phyloP scores from a whole-genome alignment of 2,329 filamentous ascomycete genomes.

The Drechslera avenae region DNA sequence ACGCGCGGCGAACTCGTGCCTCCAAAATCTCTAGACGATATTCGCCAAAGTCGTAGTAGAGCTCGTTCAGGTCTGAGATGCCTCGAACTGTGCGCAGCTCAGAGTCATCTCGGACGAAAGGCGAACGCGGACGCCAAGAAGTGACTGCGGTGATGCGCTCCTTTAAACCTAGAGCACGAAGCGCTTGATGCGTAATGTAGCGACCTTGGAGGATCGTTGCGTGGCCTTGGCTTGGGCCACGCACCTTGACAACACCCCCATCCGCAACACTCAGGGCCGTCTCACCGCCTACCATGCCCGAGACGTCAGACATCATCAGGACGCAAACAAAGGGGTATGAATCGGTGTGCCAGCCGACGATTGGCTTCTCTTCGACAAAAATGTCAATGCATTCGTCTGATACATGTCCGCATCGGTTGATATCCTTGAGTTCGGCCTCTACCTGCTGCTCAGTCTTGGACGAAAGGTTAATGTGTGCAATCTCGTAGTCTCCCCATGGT shows the following conservation, averaged over 20 bases:
- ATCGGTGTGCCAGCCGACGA: conserved; percentile 68
- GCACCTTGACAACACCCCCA: conserved; percentile 62
- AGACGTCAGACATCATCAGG: conserved; percentile 71
- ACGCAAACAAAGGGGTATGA: conserved; percentile 73
- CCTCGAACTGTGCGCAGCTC: conserved; percentile 64
- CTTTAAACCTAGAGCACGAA: conserved; percentile 61
- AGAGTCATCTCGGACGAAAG: conserved; percentile 63
- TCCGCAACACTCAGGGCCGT: conserved; percentile 63
- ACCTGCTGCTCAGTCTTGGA: conserved; percentile 56
- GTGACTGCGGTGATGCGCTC: conserved; percentile 72
- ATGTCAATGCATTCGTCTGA: conserved; percentile 16
- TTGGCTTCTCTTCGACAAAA: conserved; percentile 57
- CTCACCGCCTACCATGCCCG: conserved; percentile 67
- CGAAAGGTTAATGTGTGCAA: conserved; percentile 64
- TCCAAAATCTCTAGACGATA: conserved; percentile 69
- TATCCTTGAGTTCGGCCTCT: conserved; percentile 49
- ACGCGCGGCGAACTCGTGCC: conserved; percentile 59
- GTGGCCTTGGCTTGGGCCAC: conserved; percentile 65
- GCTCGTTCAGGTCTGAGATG: conserved; percentile 61
- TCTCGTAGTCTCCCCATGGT: conserved; percentile 62
- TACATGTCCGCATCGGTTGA: conserved; percentile 45
- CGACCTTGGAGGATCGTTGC: conserved; percentile 70
- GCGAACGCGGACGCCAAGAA: conserved; percentile 64
- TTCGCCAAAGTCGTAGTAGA: conserved; percentile 66
- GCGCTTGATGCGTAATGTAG: conserved; percentile 69